Evolutionary conservation across 108 stramenopile species (phyloP), one percentile per base, ranked within the genome.

Genomic region (Cyclotella distinguenda): DNA sequence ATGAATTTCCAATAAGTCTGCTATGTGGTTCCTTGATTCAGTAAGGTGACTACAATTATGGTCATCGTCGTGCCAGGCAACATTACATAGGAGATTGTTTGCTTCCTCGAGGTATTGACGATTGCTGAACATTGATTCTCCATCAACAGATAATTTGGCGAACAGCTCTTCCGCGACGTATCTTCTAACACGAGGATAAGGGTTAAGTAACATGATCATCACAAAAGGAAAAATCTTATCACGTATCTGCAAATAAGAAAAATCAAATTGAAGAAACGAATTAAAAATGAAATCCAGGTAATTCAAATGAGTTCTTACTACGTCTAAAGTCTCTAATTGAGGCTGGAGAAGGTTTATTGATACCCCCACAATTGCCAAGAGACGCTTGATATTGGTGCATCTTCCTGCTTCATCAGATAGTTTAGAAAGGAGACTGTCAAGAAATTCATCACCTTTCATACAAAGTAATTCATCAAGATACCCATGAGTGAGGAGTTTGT

Each of bases 161-260:
- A 96, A 97, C 46, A 97, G 70, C 55, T 93, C 84, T 65, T 96
- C 95, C 36, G 96, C 96, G 12, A 82, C 79, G 66, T 77, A 73
- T 11, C 84, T 74, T 18, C 98, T 71, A 6, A 99, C 88, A 22
- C 88, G 82, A 32, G 98, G 98, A 66, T 88, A 99, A 1, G 59
- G 82, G 56, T 97, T 97, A 3, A 65, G 77, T 12, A 97, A 75
- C 60, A 96, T 63, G 22, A 35, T 56, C 66, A 95, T 82, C 6
- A 91, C 43, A 57, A 88, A 86, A 3, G 61, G 54, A 58, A 94
- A 49, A 15, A 85, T 60, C 3, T 79, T 74, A 22, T 79, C 39
- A 16, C 63, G 43, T 50, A 70, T 64, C 50, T 71, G 44, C 39
- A 52, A 40, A 21, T 30, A 47, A 26, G 34, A 16, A 43, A 42